Evolutionary conservation across 495 filamentous ascomycete genomes (phyloP), one percentile per base, ranked within the genome.

Genomic region (Neurospora africana): DNA sequence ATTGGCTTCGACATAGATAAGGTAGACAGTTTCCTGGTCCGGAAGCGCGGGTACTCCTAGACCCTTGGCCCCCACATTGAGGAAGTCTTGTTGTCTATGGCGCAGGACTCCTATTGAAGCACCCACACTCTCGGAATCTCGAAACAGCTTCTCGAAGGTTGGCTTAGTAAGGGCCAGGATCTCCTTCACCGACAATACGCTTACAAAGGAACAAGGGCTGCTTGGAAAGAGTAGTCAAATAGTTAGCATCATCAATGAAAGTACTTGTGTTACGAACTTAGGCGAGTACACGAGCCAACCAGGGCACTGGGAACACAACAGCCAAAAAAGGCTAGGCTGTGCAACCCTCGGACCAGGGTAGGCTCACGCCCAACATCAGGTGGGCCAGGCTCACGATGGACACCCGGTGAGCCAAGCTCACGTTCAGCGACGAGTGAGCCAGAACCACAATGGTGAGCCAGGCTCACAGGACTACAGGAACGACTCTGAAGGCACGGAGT

Each of bases 1-100:
- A 84, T 76, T 27, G 78, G 76, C 71, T 85, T 82, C 2, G 78
- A 81, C 38, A 82, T 76, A 10, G 79, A 81, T 76, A 58, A 79
- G 72, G 69, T 83, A 83, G 2, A 77, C 72, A 0, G 81, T 82
- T 41, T 83, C 74, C 3, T 74, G 27, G 47, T 82, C 68, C 19
- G 40, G 40, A 43, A 17, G 19, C 13, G 40, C 40, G 9, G 76
- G 4, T 3, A 36, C 37, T 21, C 15, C 8, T 15, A 37, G 5
- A 23, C 44, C 43, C 10, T 47, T 21, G 1, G 38, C 13, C 27
- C 71, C 36, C 13, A 72, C 9, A 11, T 72, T 61, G 17, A 61
- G 23, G 21, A 72, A 72, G 23, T 43, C 1, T 10, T 30, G 36
- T n/a, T 69, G n/a, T 5, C 21, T 65, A 65, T 65, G 9, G 21